Evolutionary conservation across 768 basidiomycete species (phyloP), one percentile per base, ranked within the genome.

Genomic region (Cubamyces lactineus): DNA sequence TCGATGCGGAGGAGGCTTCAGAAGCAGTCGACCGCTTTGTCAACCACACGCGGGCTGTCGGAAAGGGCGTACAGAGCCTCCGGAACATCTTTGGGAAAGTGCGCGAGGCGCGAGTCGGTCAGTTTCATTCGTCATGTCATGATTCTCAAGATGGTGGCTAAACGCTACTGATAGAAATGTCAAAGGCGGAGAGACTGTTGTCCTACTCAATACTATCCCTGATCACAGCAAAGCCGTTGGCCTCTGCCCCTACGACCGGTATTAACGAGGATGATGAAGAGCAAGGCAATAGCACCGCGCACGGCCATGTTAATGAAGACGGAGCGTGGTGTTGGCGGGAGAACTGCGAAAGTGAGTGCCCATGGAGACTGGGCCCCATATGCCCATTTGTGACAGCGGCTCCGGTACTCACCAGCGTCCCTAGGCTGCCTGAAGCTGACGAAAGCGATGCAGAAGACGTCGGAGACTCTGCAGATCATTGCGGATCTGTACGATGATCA

Each of bases 291-390:
- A 64, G 74, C 3, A 69, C 69, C 21, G 46, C 56, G 45, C 55
- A 68, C 40, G 88, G 89, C 0, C 69, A 88, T 52, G 67, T 86
- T 56, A 94, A 93, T 64, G 77, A 79, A 9, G 83, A 90, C 24
- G 88, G 90, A 0, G 92, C 90, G 3, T 91, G 93, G 90, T 93
- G 92, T 72, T 96, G 92, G 92, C 80, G 86, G 24, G 91, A 94
- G 55, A 80, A 80, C 2, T 94, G 92, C 70, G 74, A 81, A 71
- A 86, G 91, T 90, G 67, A 15, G 76, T 5, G 34, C 34, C 34
- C 34, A 4, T 34, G 34, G 34, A 34, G 34, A 34, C 9, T 34
- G 34, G 34, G 34, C 9, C 4, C 34, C 9, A 34, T 34, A 5
- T 6, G 34, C 34, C 34, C 34, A 34, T 11, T 7, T 34, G 34